Evolutionary conservation across 2,329 filamentous ascomycete genomes (phyloP), one percentile per base, ranked within the genome.

Genomic region (Epichloe aotearoae): DNA sequence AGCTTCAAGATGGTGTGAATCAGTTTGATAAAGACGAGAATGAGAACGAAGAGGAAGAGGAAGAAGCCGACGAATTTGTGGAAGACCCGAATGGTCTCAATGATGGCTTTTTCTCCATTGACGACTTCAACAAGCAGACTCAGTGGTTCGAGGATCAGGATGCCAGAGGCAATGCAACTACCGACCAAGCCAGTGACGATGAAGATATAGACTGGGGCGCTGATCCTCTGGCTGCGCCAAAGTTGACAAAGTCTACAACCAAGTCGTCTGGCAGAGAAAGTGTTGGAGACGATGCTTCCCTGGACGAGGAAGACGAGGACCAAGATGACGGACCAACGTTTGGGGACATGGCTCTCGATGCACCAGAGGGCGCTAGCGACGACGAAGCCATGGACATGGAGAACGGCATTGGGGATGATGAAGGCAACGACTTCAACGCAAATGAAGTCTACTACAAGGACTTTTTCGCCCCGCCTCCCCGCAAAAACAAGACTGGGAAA

Each of bases 91-190:
- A 93, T 62, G 88, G 89, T 6, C 79, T 98, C 34, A 97, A 98
- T 61, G 93, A 98, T 62, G 91, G 89, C 5, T 98, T 98, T 71
- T 98, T 98, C 70, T 95, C 88, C 15, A 91, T 98, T 60, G 90
- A 97, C 61, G 83, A 94, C 53, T 98, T 98, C 77, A 98, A 98
- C 73, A 88, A 84, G 64, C 87, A 94, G 63, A 88, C 89, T 2
- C 88, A 95, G 61, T 85, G 84, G 63, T 82, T 96, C 46, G 93
- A 98, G 66, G 82, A 87, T 56, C 85, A 89, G 65, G 91, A 97
- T 64, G 78, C 79, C 30, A 76, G 79, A 55, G 88, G 85, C 30
- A 87, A 91, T 57, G 80, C 80, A 38, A 83, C 85, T 58, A 84
- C 84, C 51, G 86, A 84, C 55, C 76, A 74, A 49, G 86, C 78